A percentile compares a stretch with the other conserved stretches of the same genome.
These are phyloP conservation scores for Skeletonema menzelii DNA, from an alignment of 108 stramenopile species.

Conservation along the genomic window DNA sequence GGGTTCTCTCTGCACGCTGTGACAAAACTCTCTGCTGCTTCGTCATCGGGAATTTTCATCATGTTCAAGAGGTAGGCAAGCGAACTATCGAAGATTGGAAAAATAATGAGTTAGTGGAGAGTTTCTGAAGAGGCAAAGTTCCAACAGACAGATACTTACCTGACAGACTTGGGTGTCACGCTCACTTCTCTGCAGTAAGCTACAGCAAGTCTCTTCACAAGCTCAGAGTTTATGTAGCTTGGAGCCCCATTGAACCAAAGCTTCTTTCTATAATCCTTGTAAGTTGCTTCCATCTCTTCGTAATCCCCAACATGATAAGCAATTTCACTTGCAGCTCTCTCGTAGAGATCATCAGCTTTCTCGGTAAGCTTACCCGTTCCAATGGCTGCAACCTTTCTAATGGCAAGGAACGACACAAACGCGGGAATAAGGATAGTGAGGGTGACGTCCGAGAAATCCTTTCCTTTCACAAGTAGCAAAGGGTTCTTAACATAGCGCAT, in stretches of 20 bases:
- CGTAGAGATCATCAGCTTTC: slow-evolving; percentile 48
- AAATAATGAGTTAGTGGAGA: background rate
- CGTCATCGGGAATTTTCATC: slow-evolving; percentile 70
- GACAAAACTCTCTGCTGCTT: slow-evolving; percentile 68
- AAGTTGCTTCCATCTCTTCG: slow-evolving; percentile 77
- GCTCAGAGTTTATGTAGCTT: slow-evolving; percentile 37
- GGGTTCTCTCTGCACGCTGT: slow-evolving; percentile 53
- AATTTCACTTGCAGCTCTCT: slow-evolving; percentile 73
- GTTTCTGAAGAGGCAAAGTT: background rate
- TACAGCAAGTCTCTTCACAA: slow-evolving; percentile 59
- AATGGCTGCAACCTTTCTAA: slow-evolving; percentile 34
- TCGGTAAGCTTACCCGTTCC: slow-evolving; percentile 37
- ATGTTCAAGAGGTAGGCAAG: slow-evolving; percentile 74
- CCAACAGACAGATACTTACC: slow-evolving; percentile 31
- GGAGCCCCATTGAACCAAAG: slow-evolving; percentile 60
- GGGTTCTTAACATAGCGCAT: slow-evolving; percentile 52
- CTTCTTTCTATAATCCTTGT: slow-evolving; percentile 67
- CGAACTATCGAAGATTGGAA: slow-evolving; percentile 42
- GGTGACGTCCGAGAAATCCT: slow-evolving; percentile 53
- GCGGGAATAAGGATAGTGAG: slow-evolving; percentile 50
- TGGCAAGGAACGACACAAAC: slow-evolving; percentile 20
- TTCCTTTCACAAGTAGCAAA: slow-evolving; percentile 41
- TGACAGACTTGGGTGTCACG: slow-evolving; percentile 70
- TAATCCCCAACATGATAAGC: slow-evolving; percentile 80
- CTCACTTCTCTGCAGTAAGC: slow-evolving; percentile 76